Base-by-base conservation (phyloP, 2,329 filamentous ascomycete genomes). In the Ascochyta koolunga region DNA sequence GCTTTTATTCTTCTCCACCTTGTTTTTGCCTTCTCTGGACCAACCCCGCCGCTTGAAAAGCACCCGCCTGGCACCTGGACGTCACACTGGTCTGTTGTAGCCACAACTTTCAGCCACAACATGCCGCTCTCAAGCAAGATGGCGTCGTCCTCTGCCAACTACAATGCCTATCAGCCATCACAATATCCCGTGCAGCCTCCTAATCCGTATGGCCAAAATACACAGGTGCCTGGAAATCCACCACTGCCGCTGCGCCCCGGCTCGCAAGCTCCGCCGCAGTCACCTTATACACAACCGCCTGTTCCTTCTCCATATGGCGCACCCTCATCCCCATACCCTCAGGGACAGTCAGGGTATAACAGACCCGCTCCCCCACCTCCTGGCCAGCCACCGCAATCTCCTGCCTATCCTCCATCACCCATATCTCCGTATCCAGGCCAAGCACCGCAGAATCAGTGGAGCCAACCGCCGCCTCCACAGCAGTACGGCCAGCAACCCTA, bases 251-350 rank as follows among this genome's bases (percentile, higher is more conserved):
- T 62, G 21, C 70, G 72, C 44, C 72, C 73, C 25, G 70, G 70
- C 51, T 74, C 70, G 22, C 66, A 67, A 45, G 68, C 72, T 33
- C 68, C 72, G 36, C 73, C 75, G 37, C 75, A 77, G 54, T 78
- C 79, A 48, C 73, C 77, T 41, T 77, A 77, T 50, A 70, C 77
- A 36, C 77, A 76, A 52, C 67, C 69, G 5, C 44, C 44, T 64
- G 64, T 46, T 70, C 74, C 56, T 68, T 62, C 40, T 44, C 66
- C 52, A 35, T 81, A 81, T 68, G 70, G 64, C 33, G 44, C 69
- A 49, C 68, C 73, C 7, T 65, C 65, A 46, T 68, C 65, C 35
- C 76, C 76, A 2, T 75, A 75, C 56, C 68, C 71, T 45, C 70
- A 72, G 54, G 65, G 60, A 22, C 70, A 74, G 50, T 62, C 65